Conservation (phyloP, 1,284 basidiomycete genomes). For the Malassezia pachydermatis region DNA sequence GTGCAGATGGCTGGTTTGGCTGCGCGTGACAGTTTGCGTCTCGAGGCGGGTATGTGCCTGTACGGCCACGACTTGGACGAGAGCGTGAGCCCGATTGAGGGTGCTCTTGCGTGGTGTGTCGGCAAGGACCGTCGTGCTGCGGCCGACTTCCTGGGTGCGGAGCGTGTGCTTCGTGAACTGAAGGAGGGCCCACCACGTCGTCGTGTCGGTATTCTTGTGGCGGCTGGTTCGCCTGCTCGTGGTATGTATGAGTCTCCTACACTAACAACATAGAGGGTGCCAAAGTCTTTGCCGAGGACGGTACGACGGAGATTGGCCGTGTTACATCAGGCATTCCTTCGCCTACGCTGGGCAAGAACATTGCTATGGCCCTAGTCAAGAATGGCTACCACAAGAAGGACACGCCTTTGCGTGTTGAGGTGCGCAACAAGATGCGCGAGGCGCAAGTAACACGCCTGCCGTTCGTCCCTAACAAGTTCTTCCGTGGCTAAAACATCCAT, state of each 20-base stretch:
- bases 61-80: constrained; percentile 91
- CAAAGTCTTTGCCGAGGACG: constrained; percentile 60
- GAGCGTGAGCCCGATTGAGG: constrained; percentile 69
- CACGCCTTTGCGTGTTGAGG: constrained; percentile 66
- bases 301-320: constrained; percentile 50
- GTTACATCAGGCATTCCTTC: constrained; percentile 94
- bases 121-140: constrained; percentile 69
- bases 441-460: constrained; percentile 69
- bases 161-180: constrained; percentile 66
- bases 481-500: constrained; percentile 25
- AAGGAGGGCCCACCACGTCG: constrained; percentile 64
- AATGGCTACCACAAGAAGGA: constrained; percentile 80
- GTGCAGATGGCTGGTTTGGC: constrained; percentile 83
- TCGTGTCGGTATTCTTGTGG: constrained; percentile 70
- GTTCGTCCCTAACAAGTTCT: constrained; percentile 55
- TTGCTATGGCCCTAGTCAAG: constrained; percentile 85
- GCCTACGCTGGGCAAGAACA: constrained; percentile 76
- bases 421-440: constrained; percentile 63
- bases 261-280: constrained; percentile 60
- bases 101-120: constrained; percentile 82
- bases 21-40: constrained; percentile 78
- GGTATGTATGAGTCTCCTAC: constrained; percentile 2
- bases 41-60: constrained; percentile 96
- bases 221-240: constrained; percentile 67
- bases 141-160: constrained; percentile 69